Conservation (phyloP, 495 filamentous ascomycete genomes). For the Xylaria telfairii region DNA sequence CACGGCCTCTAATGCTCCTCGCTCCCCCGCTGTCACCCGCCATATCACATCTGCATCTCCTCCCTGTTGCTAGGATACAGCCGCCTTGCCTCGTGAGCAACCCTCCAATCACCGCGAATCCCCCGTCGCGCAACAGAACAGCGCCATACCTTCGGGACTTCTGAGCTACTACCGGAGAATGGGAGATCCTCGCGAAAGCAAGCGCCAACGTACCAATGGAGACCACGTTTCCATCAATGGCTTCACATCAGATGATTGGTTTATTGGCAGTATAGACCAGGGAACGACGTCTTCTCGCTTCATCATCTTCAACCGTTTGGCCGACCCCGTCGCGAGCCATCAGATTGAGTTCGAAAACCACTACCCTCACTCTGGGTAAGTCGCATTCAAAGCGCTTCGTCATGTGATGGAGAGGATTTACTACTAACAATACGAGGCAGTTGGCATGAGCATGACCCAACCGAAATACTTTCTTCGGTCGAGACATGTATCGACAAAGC, state of each 20-base stretch:
- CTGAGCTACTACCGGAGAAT: conserved; percentile 21
- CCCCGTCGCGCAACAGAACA: neutral
- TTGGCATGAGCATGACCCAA: conserved; percentile 94
- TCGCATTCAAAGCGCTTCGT: conserved; percentile 25
- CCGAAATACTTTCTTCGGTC: conserved; percentile 79
- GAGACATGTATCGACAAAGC: conserved; percentile 85
- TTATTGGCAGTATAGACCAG: conserved; percentile 77
- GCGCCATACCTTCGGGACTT: conserved; percentile 3
- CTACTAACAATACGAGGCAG: conserved; percentile 49
- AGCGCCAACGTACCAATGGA: conserved; percentile 24
- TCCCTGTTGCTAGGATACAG: conserved; percentile 37
- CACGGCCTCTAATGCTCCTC: conserved; percentile 12
- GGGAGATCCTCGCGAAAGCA: conserved; percentile 30
- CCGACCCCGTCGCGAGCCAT: conserved; percentile 82
- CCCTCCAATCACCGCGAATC: neutral
- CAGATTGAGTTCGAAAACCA: conserved; percentile 91
- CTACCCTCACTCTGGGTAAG: conserved; percentile 86
- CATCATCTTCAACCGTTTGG: conserved; percentile 84
- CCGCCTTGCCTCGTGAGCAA: conserved; percentile 33
- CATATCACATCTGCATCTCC: conserved; percentile 25
- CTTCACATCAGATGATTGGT: conserved; percentile 37
- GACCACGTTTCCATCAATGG: conserved; percentile 20
- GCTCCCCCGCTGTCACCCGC: conserved; percentile 27
- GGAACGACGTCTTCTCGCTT: conserved; percentile 94
- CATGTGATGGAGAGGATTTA: conserved; percentile 24